These are phyloP conservation scores for Amaranthus palmeri DNA, from an alignment of 148 eudicot species.

Conservation along the genomic window DNA sequence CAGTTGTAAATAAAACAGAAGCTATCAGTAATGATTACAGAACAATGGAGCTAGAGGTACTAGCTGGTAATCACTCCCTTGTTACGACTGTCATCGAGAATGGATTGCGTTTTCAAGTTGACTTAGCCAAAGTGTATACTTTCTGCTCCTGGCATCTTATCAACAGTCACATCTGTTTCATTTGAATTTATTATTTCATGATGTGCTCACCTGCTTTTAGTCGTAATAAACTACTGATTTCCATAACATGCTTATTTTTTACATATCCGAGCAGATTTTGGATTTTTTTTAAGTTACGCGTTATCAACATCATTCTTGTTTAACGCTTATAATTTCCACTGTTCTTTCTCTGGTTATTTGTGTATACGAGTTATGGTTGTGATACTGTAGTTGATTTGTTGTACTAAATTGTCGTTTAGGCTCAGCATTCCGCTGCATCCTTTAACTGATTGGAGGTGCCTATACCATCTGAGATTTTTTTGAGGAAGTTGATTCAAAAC, in stretches of 20 bases:
- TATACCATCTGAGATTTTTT: neutral
- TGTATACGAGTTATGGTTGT: neutral
- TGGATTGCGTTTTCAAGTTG: conserved; percentile 86
- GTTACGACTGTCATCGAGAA: conserved; percentile 81
- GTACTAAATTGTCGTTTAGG: neutral
- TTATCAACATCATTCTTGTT: neutral
- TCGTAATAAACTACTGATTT: neutral
- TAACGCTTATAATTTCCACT: neutral
- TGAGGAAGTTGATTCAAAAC: neutral
- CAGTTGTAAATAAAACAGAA: conserved; percentile 88
- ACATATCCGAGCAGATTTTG: neutral
- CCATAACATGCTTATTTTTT: neutral
- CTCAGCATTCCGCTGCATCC: neutral
- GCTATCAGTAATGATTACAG: conserved; percentile 78
- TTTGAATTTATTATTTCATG: neutral
- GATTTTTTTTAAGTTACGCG: neutral
- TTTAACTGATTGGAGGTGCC: neutral
- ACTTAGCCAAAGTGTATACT: conserved; percentile 81
- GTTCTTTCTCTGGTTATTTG: neutral
- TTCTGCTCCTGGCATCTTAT: conserved; percentile 15
- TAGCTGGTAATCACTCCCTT: conserved; percentile 91
- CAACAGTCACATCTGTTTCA: neutral
- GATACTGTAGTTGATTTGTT: neutral
- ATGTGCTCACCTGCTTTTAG: neutral
- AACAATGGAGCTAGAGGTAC: conserved; percentile 92